Evolutionary conservation across 768 basidiomycete species (phyloP), one percentile per base, ranked within the genome.

Genomic region (button mushroom (Agaricus bisporus)): DNA sequence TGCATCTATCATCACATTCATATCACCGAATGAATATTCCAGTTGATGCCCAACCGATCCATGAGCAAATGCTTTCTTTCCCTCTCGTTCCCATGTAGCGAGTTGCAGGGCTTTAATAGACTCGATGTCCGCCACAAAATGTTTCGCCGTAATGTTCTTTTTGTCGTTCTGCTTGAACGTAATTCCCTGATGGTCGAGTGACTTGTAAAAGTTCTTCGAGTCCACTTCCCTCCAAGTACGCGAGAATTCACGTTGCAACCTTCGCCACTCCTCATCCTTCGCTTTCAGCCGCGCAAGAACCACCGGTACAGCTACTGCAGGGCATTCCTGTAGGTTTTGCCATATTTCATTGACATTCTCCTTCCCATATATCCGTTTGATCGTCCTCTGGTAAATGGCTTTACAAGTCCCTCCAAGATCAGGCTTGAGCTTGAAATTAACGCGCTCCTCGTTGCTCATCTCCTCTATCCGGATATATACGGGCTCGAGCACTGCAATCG

Each of bases 181-280:
- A 67, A 91, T 89, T 15, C 93, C 95, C 67, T 97, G 95, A 64
- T 97, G 92, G 66, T 99, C 97, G 47, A 98, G 83, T 28, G 88
- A 87, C 71, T 95, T 98, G 83, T 97, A 95, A 66, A 95, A 98
- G 73, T 98, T 98, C 72, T 93, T 94, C 52, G 87, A 86, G 62
- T 99, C 93, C 46, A 95, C 88, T 66, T 98, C 95, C 48, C 93
- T 79, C 97, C 97, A 98, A 14, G 93, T 95, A 56, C 88, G 81
- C 70, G 88, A 91, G 92, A 93, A 98, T 68, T 98, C 95, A 26
- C 95, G 79, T 67, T 94, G 91, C 26, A 88, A 85, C 29, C 91
- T 79, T 63, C 91, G 85, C 97, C 97, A 99, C 65, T 99, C 97
- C 56, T 97, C 95, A 66, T 98, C 91, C 68, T 95, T 97, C 65